Evolutionary conservation across 768 basidiomycete species (phyloP).

Genomic region (Kwoniella dendrophila): DNA sequence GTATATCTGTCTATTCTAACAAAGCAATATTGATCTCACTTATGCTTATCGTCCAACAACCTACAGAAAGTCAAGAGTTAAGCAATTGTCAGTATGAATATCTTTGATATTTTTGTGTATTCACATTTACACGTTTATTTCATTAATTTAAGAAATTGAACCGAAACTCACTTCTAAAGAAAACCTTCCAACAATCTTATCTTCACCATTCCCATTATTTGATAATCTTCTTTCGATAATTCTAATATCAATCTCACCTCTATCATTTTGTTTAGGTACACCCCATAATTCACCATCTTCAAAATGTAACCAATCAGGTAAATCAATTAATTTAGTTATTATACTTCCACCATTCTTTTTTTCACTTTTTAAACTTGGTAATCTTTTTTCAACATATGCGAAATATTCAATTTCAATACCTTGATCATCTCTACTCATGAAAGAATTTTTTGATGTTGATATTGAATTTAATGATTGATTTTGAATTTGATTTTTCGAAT

Average conservation of each 20-base stretch:
- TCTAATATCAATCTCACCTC: slow-evolving; percentile 37
- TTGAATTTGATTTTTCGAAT: too few relatives aligned
- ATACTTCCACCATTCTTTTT: slow-evolving; percentile 7
- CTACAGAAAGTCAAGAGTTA: background rate
- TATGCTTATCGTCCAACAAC: background rate
- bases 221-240: slow-evolving; percentile 34
- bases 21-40: too few relatives aligned
- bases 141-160: background rate
- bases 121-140: too few relatives aligned
- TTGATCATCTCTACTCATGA: slow-evolving; percentile 23
- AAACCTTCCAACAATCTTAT: slow-evolving; percentile 37
- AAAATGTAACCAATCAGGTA: slow-evolving; percentile 51
- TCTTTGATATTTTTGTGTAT: too few relatives aligned
- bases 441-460: slow-evolving; percentile 17
- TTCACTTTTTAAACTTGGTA: slow-evolving; percentile 4
- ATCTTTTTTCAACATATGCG: slow-evolving; percentile 26
- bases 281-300: slow-evolving; percentile 53
- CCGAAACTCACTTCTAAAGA: slow-evolving; percentile 39
- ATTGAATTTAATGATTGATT: slow-evolving; percentile 19
- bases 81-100: background rate
- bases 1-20: too few relatives aligned
- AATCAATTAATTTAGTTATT: slow-evolving; percentile 12
- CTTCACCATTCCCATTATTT: too few relatives aligned
- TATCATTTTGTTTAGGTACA: slow-evolving; percentile 40
- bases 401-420: slow-evolving; percentile 23